Conservation (phyloP, 2,329 filamentous ascomycete species). For the Acarospora socialis region DNA sequence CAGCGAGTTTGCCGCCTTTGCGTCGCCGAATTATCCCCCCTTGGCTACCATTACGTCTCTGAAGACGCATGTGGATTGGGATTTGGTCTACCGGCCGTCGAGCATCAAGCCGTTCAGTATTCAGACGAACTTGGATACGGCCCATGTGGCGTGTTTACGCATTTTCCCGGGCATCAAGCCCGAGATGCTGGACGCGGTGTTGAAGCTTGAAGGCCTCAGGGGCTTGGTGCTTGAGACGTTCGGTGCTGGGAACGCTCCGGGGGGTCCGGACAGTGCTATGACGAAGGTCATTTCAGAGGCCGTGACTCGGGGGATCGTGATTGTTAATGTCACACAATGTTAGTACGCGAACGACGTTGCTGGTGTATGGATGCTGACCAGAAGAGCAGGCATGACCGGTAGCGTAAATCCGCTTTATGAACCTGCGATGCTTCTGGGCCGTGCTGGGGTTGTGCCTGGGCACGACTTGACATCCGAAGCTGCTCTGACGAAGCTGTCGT, state of each 20-base stretch:
- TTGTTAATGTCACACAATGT: constrained; percentile 89
- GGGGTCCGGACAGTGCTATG: constrained; percentile 63
- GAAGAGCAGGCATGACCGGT: constrained; percentile 38
- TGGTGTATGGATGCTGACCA: constrained; percentile 20
- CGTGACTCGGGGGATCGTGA: constrained; percentile 64
- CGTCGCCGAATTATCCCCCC: constrained; percentile 71
- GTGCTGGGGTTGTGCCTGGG: constrained; percentile 77
- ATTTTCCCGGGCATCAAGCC: constrained; percentile 88
- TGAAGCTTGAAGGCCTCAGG: constrained; percentile 59
- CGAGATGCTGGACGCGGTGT: constrained; percentile 80
- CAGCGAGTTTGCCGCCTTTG: constrained; percentile 75
- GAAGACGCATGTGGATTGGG: constrained; percentile 69
- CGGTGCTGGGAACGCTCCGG: constrained; percentile 81
- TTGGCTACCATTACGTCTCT: constrained; percentile 70
- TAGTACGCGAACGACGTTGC: constrained; percentile 32
- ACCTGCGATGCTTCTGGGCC: constrained; percentile 60
- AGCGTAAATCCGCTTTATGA: constrained; percentile 69
- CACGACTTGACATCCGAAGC: constrained; percentile 83
- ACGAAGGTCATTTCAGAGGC: constrained; percentile 64
- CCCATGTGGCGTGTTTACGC: constrained; percentile 78
- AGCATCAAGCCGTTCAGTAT: constrained; percentile 60
- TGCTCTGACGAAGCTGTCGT: constrained; percentile 79
- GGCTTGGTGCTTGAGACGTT: constrained; percentile 85
- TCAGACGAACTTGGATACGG: constrained; percentile 62
- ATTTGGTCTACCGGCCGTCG: constrained; percentile 59